Base-by-base conservation (phyloP, 2,329 filamentous ascomycete genomes). In the Penicillium rolfsii region DNA sequence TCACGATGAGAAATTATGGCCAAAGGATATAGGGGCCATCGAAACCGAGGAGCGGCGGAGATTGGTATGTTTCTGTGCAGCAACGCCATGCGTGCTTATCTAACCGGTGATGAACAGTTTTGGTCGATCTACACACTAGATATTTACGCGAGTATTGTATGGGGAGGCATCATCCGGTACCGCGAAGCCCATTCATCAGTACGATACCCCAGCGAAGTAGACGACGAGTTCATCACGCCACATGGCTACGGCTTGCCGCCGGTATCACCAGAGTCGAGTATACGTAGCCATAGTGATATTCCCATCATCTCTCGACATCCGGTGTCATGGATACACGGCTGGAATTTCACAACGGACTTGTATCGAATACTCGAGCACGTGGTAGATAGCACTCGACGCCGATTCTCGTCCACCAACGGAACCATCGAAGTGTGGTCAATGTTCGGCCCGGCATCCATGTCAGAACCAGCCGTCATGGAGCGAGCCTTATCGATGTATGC, bases 41-140 rank as follows among this genome's bases (percentile, higher is more conserved):
- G 83, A 85, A 65, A 73, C 69, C 16, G 82, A 85, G 66, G 80
- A 83, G 68, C 74, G 82, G 41, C 75, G 82, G 60, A 71, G 80
- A 64, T 65, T 84, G 64, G 82, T 83, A 72, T 59, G 73, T 46
- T 46, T 57, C 16, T 49, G 30, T 14, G 55, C 57, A 16, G 52
- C 35, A 55, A 57, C 57, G 62, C 49, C 12, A 0, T 19, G 49
- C 53, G n/a, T 16, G 30, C 41, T 19, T 57, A 35, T 49, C 56
- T 65, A 36, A 61, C 33, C 9, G 16, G 19, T n/a, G 57, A 52
- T n/a, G 57, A 52, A 60, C 3, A 82, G 78, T 82, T 81, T 65
- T 87, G 84, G 84, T 83, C 83, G 40, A 84, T 83, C 58, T 87
- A 86, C 66, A 83, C 81, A 8, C 72, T 86, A 1, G 84, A 87